Conservation (phyloP, 257 asterid species). For the Solanum appendiculatum region DNA sequence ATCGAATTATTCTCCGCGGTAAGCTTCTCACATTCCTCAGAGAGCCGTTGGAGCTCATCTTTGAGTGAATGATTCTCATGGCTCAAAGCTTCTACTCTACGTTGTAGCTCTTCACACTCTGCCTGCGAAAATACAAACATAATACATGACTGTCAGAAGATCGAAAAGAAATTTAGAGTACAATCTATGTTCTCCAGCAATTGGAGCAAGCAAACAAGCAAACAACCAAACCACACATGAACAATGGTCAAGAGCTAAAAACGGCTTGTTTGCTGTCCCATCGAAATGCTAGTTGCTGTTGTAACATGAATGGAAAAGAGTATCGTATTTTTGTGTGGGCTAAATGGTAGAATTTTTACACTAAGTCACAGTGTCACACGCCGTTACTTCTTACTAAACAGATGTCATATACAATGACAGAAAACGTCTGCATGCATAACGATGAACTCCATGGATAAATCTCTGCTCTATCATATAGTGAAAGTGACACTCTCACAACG, state of each 20-base stretch:
- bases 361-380: not conserved
- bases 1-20: conserved; percentile 58
- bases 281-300: not conserved
- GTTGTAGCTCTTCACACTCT: conserved; percentile 84
- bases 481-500: not conserved
- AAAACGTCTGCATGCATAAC: not conserved
- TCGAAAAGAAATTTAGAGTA: not conserved
- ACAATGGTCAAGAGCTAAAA: not conserved
- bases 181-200: not conserved
- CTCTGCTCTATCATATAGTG: not conserved
- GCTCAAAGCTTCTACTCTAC: conserved; percentile 52
- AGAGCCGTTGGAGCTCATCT: conserved; percentile 62
- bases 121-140: conserved; percentile 33
- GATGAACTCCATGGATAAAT: not conserved
- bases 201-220: not conserved
- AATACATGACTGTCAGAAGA: not conserved
- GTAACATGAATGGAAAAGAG: not conserved
- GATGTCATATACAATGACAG: not conserved
- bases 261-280: not conserved
- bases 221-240: not conserved
- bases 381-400: not conserved
- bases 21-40: conserved; percentile 77
- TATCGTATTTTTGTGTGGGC: not conserved
- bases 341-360: not conserved
- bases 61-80: conserved; percentile 56